Conservation (phyloP, 2,329 filamentous ascomycete species). For the Xylaria sp. region DNA sequence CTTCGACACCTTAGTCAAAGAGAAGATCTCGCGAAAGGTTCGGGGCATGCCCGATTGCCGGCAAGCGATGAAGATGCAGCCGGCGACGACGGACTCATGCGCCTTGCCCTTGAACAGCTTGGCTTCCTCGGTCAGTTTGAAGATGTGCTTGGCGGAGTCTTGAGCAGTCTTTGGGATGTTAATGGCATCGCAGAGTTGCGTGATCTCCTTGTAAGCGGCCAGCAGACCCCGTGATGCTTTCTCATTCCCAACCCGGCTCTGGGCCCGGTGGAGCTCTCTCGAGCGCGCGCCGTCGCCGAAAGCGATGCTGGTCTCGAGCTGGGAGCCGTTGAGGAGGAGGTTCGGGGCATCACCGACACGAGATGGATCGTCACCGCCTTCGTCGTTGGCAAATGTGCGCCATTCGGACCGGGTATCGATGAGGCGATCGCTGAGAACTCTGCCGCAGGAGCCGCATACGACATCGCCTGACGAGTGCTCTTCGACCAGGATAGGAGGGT, state of each 20-base stretch:
- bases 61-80: slow-evolving; percentile 97
- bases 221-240: slow-evolving; percentile 82
- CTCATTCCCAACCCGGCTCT: slow-evolving; percentile 75
- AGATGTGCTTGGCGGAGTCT: slow-evolving; percentile 91
- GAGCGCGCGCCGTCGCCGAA: slow-evolving; percentile 72
- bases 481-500: slow-evolving; percentile 89
- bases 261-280: slow-evolving; percentile 71
- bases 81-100: slow-evolving; percentile 89
- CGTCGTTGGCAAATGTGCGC: slow-evolving; percentile 98
- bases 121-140: slow-evolving; percentile 90
- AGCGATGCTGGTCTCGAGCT: slow-evolving; percentile 85
- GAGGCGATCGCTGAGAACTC: slow-evolving; percentile 87
- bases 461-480: slow-evolving; percentile 92
- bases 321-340: slow-evolving; percentile 84
- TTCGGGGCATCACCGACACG: slow-evolving; percentile 96
- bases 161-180: slow-evolving; percentile 79
- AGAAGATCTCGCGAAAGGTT: slow-evolving; percentile 93
- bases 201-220: slow-evolving; percentile 87
- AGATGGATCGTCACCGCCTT: slow-evolving; percentile 93
- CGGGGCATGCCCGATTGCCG: slow-evolving; percentile 84
- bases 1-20: slow-evolving; percentile 90
- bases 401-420: slow-evolving; percentile 97
- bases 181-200: slow-evolving; percentile 82
- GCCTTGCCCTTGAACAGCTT: slow-evolving; percentile 95
- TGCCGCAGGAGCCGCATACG: slow-evolving; percentile 87